Evolutionary conservation across 495 filamentous ascomycete species (phyloP), one percentile per base, ranked within the genome.

Genomic region (Daldinia grandis): DNA sequence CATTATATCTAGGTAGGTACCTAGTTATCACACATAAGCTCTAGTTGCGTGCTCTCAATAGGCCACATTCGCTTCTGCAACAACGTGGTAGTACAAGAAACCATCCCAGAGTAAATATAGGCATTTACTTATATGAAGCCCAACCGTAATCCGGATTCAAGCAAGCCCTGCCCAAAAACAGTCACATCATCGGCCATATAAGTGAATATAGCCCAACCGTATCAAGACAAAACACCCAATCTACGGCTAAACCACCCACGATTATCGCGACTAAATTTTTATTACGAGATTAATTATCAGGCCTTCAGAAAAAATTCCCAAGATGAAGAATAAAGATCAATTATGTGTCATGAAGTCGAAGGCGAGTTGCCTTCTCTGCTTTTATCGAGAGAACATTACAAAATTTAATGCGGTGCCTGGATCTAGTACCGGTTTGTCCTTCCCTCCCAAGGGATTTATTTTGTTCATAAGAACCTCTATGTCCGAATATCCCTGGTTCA

Each of bases 261-360:
- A 40, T 40, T 17, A 15, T 15, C 21, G 25, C 15, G 6, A 51
- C 19, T 6, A 51, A 1, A 51, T 51, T 27, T 3, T 15, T 1
- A 51, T 44, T 21, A 44, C 17, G 17, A 44, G 19, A 44, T 12
- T 28, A 51, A 27, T 25, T 24, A 12, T 9, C 10, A 58, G 42
- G 15, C 25, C 10, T 31, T 10, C 12, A 24, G n/a, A 10, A 1
- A 24, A 25, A 25, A 6, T 1, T 5, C 21, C 12, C 9, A 28
- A 4, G n/a, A 30, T 33, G 9, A 9, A 51, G 27, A 61, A 56
- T 33, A 25, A 40, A 51, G 24, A 53, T 53, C 47, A 58, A 71
- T 44, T 68, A 68, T 67, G 49, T 72, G 0, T 57, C 58, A 68
- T 64, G 69, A 72, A 72, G 67, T 60, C 15, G 64, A 72, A n/a